These are phyloP conservation scores for Monilinia fructigena DNA, from an alignment of 2,329 filamentous ascomycete genomes.

Conservation along the genomic window DNA sequence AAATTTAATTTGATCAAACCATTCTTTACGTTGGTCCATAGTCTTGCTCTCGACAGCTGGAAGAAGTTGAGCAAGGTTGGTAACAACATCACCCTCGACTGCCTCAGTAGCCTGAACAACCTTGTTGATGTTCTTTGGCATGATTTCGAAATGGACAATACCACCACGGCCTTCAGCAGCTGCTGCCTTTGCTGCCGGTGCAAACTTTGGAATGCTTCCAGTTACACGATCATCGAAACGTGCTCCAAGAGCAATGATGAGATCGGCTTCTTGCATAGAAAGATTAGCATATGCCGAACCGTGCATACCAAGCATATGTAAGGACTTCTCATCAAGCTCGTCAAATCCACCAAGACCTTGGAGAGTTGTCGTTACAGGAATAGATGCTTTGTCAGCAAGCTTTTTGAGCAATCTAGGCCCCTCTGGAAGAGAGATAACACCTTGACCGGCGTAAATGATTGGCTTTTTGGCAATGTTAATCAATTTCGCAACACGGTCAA, in stretches of 20 bases:
- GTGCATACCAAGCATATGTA: conserved; percentile 99
- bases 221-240: conserved; percentile 98
- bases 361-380: conserved; percentile 93
- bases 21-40: conserved; percentile 69
- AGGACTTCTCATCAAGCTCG: conserved; percentile 87
- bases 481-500: conserved; percentile 74
- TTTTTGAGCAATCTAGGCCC: conserved; percentile 78
- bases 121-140: conserved; percentile 99
- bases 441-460: conserved; percentile 91
- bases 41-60: conserved; percentile 65
- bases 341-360: conserved; percentile 91
- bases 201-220: conserved; percentile 77
- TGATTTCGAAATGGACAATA: conserved; percentile 96
- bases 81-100: conserved; percentile 85
- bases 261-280: conserved; percentile 93
- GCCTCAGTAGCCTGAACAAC: conserved; percentile 95
- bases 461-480: conserved; percentile 92
- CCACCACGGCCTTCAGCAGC: conserved; percentile 83
- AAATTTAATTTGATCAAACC: conserved; percentile 83
- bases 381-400: conserved; percentile 84
- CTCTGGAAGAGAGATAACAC: conserved; percentile 75
- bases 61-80: conserved; percentile 73
- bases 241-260: conserved; percentile 90
- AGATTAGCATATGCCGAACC: conserved; percentile 96
- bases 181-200: conserved; percentile 80